Conservation (phyloP, 352 stramenopile genomes). For the Pythium monospermum region DNA sequence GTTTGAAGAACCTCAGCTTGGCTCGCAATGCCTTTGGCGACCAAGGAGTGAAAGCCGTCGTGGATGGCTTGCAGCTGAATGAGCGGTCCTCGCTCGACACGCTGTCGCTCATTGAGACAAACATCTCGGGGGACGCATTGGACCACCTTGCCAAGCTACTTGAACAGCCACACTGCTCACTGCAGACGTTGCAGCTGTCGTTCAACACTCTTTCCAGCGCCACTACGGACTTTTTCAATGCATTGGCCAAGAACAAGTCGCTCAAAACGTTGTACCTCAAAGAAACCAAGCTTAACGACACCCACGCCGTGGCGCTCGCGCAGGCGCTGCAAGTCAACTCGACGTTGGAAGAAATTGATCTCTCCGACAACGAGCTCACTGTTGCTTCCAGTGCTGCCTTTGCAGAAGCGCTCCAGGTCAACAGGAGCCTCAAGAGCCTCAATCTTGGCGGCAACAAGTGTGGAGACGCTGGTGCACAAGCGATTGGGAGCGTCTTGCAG, state of each 20-base stretch:
- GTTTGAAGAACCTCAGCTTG: slow-evolving; percentile 44
- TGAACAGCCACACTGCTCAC: slow-evolving; percentile 34
- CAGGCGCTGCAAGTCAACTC: slow-evolving; percentile 41
- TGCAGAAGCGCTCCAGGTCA: slow-evolving; percentile 36
- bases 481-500: slow-evolving; percentile 32
- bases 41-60: slow-evolving; percentile 33
- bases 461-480: slow-evolving; percentile 38
- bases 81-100: slow-evolving; percentile 22
- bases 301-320: slow-evolving; percentile 33
- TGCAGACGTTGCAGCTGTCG: slow-evolving; percentile 60
- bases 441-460: slow-evolving; percentile 59
- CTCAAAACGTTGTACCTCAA: slow-evolving; percentile 62
- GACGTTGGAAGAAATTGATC: slow-evolving; percentile 49
- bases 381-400: slow-evolving; percentile 29
- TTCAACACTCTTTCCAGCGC: slow-evolving; percentile 54
- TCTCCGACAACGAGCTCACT: slow-evolving; percentile 68
- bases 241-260: slow-evolving; percentile 52
- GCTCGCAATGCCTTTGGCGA: slow-evolving; percentile 59
- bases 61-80: slow-evolving; percentile 37
- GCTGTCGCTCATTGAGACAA: slow-evolving; percentile 44
- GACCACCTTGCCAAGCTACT: slow-evolving; percentile 41
- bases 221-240: slow-evolving; percentile 45
- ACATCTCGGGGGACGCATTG: slow-evolving; percentile 40
- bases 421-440: slow-evolving; percentile 40
- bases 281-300: slow-evolving; percentile 52